Evolutionary conservation across 176 grass and related monocot genomes (phyloP), one percentile per base, ranked within the genome.

Genomic region (Raddia guianensis): DNA sequence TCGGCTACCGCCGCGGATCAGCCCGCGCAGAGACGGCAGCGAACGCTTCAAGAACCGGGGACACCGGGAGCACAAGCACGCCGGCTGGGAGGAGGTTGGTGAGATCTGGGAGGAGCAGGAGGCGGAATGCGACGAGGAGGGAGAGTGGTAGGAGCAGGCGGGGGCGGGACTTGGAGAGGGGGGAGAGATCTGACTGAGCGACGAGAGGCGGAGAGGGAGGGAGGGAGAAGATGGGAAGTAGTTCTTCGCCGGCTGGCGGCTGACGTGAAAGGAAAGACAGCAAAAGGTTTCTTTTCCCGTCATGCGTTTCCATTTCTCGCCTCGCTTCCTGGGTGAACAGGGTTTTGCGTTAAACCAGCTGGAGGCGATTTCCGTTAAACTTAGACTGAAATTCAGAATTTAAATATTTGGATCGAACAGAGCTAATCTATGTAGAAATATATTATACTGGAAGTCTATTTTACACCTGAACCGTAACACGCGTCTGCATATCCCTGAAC

Each of bases 191-290:
- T 93, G 87, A 80, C 37, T 2, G 79, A 86, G 48, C 58, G 63
- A 40, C 20, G 57, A 63, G 66, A 3, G 54, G 59, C 60, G 14
- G 63, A 49, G 9, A 2, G 6, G 5, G 37, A 2, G 6, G 5
- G 37, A 15, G 7, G 86, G 27, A 48, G 64, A 14, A 37, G 19
- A 60, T 9, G 44, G 68, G 74, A 59, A 67, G 74, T 87, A 79
- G 80, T 68, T 83, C 86, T 72, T 61, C 74, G 46, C 50, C 79
- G 55, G 79, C 79, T 92, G 74, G 83, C 79, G 55, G 79, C 79
- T 92, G 74, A 86, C 86, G 90, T 92, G 77, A 84, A 86, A 79
- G 79, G 79, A 59, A 84, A 92, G 87, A 80, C 68, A 77, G 55
- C 71, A 49, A 73, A 80, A 75, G 69, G 49, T 70, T 21, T 83